Evolutionary conservation across 495 filamentous ascomycete genomes (phyloP), one percentile per base, ranked within the genome.

Genomic region (Penicillium malachiteum): DNA sequence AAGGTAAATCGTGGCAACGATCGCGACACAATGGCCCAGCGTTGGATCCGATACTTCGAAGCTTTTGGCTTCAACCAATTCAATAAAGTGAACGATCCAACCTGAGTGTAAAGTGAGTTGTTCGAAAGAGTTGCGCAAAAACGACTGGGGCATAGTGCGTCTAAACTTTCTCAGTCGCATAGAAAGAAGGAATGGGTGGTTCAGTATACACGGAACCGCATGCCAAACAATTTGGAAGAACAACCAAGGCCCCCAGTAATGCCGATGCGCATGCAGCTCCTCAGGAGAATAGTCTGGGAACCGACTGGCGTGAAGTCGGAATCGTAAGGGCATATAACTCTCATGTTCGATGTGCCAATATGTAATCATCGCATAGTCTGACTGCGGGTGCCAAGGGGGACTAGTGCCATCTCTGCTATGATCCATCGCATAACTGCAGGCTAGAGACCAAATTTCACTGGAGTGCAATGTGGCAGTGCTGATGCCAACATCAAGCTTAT

Each of bases 151-250:
- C 68, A 72, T 69, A 2, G 72, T 73, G 31, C 70, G 58, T 40
- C 69, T 65, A 48, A 76, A 73, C 14, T 69, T 77, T 21, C 70
- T 59, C 13, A 78, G 60, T 13, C 75, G 64, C 49, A 77, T 63
- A 8, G 73, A 76, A 7, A 78, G 55, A 8, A 78, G 61, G 38
- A 78, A 70, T 1, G 75, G 74, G 49, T 78, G 75, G 42, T 77
- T 77, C 11, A 77, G 55, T 2, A 78, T 45, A 51, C 70, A 75
- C 3, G 73, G 67, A 14, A 76, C 72, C 3, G 75, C 69, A 58
- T 75, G 73, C 60, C 69, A 78, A 1, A 69, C 55, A 5, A 77
- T 60, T 50, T 78, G 75, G 18, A 73, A 64, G 40, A 75, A 76
- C 8, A 78, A 52, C 72, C 73, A 78, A 10, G 75, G 74, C 0